Evolutionary conservation across 768 basidiomycete genomes (phyloP), one percentile per base, ranked within the genome.

Genomic region (Tulasnella sp.): DNA sequence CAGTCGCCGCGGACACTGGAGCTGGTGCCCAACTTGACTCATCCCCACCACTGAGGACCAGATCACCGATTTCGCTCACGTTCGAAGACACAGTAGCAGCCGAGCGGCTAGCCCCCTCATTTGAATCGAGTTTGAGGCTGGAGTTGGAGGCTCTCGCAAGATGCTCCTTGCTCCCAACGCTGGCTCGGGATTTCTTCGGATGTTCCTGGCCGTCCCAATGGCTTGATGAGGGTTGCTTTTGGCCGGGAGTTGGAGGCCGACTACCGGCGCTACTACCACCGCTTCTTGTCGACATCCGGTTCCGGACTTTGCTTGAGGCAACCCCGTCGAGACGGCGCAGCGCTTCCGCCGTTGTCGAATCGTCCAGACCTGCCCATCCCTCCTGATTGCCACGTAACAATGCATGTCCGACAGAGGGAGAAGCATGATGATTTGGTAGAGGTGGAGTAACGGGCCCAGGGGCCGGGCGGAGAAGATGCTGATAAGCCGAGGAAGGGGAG

Each of bases 241-340:
- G 74, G 32, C 78, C 74, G 31, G 89, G 86, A 2, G 88, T 88
- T 3, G 77, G 79, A 48, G 87, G 83, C 34, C 86, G 79, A 69
- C 83, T 85, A 63, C 75, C 77, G 6, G 77, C 75, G 40, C 80
- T 75, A 17, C 82, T 67, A 82, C 65, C 76, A 57, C 88, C 53
- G 36, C 55, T 57, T 32, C 55, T 43, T 9, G 46, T 73, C 63
- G 88, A 90, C 3, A 85, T 83, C 23, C 88, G 23, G 37, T 57
- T 57, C n/a, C 52, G 52, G 37, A 54, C 52, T 34, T 57, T 57
- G 14, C 19, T 32, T 3, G 42, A 46, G 9, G 79, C 78, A 9
- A 96, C 67, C 0, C 94, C 94, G 64, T 99, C 94, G 23, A 99
- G 71, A 70, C 94, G 96, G 54, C 92, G 80, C 34, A 99, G 74